Conservation (phyloP, 345 rosid genomes). For the Schrenkiella parvula region DNA sequence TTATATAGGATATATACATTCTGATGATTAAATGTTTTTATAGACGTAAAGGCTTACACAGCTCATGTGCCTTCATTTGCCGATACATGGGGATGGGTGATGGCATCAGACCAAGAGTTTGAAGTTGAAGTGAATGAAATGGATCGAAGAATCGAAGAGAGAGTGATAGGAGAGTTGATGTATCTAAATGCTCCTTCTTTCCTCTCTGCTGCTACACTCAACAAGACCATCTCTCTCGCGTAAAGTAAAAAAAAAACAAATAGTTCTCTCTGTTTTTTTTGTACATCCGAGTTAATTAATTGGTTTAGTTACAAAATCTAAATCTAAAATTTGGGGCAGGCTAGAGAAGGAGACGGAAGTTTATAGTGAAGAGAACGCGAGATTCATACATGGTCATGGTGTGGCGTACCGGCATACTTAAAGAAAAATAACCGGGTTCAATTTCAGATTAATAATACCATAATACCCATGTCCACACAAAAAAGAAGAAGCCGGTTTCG, state of each 20-base stretch:
- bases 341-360: conserved; percentile 80
- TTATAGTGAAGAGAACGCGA: conserved; percentile 80
- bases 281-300: too few species aligned
- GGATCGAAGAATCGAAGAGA: conserved; percentile 63
- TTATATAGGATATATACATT: too few species aligned
- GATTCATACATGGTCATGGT: conserved; percentile 89
- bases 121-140: conserved; percentile 51
- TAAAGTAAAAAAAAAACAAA: too few species aligned
- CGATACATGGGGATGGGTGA: conserved; percentile 98
- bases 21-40: background rate
- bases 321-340: conserved; percentile 35
- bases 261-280: too few species aligned
- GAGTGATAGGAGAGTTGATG: conserved; percentile 59
- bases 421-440: conserved; percentile 3
- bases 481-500: background rate
- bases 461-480: too few species aligned
- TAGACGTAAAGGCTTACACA: conserved; percentile 82
- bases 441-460: background rate
- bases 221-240: conserved; percentile 66
- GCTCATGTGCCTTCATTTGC: conserved; percentile 97
- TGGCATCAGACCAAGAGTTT: conserved; percentile 87
- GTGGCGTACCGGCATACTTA: conserved; percentile 51
- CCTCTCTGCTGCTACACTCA: conserved; percentile 71
- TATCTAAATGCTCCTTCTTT: conserved; percentile 69
- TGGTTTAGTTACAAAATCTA: background rate